A percentile compares a stretch with the other conserved stretches of the same genome.
Evolutionary conservation across 2,329 filamentous ascomycete species (phyloP).

Genomic region (Penicillium brevicompactum): DNA sequence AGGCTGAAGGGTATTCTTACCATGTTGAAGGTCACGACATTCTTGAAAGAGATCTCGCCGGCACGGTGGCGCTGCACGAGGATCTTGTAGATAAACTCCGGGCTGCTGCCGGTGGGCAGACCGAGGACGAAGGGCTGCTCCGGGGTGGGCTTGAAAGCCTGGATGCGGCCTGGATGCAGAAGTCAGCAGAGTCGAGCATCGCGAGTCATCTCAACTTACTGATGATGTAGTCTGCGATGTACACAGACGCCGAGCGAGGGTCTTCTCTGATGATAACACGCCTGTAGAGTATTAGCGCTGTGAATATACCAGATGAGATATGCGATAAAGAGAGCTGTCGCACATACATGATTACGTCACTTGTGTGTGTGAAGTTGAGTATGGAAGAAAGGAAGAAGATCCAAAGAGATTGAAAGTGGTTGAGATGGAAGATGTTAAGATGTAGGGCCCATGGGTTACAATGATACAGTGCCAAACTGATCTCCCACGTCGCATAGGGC

Average conservation of each 20-base stretch:
- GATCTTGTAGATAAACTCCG: conserved; percentile 74
- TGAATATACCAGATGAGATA: neutral
- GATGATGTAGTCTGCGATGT: conserved; percentile 81
- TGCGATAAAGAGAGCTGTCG: neutral
- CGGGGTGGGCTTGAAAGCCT: conserved; percentile 71
- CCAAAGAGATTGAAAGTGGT: neutral
- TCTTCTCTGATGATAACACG: conserved; percentile 81
- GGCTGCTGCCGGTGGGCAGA: conserved; percentile 80
- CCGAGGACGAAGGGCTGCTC: conserved; percentile 79
- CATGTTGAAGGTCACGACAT: conserved; percentile 94
- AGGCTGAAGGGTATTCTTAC: conserved; percentile 45
- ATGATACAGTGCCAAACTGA: conserved; percentile 26
- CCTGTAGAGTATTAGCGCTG: conserved; percentile 52
- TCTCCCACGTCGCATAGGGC: conserved; percentile 16
- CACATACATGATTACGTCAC: conserved; percentile 37
- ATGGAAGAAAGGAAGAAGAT: conserved; percentile 4
- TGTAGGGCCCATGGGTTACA: conserved; percentile 28
- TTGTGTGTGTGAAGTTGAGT: neutral
- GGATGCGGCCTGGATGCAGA: conserved; percentile 66
- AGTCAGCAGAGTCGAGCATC: conserved; percentile 2
- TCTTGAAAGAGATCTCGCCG: conserved; percentile 73
- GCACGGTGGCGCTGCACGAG: conserved; percentile 59
- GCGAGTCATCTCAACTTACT: conserved; percentile 45
- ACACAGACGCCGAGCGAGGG: conserved; percentile 67
- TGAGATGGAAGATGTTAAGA: neutral